Conservation (phyloP, 768 basidiomycete genomes). For the Auriscalpium orientale region DNA sequence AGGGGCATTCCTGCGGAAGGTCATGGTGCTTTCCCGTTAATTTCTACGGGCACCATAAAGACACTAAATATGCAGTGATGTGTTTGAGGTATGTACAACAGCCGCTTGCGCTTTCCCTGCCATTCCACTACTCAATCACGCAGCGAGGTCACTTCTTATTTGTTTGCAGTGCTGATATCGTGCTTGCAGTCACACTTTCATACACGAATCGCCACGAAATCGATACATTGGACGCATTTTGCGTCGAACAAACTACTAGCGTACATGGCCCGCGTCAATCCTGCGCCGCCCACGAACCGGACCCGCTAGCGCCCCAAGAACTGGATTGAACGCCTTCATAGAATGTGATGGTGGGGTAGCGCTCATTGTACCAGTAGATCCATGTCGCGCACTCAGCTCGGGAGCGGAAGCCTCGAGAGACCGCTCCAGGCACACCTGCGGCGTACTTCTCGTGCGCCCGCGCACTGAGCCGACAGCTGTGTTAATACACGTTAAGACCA, state of each 20-base stretch:
- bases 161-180: background rate
- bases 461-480: background rate
- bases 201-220: background rate
- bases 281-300: too few relatives aligned
- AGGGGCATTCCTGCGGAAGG: background rate
- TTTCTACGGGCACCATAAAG: background rate
- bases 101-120: too few relatives aligned
- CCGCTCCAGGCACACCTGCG: background rate
- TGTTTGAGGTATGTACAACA: background rate
- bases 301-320: too few relatives aligned
- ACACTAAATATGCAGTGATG: background rate
- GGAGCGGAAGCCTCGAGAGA: background rate
- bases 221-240: background rate
- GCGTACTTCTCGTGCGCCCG: background rate
- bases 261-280: too few relatives aligned
- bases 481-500: background rate
- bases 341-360: too few relatives aligned
- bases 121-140: too few relatives aligned
- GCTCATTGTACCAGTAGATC: background rate
- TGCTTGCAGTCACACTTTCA: background rate
- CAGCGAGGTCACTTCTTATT: background rate
- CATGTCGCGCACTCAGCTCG: background rate
- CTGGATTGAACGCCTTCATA: too few relatives aligned
- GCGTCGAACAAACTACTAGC: background rate
- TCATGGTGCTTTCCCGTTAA: background rate